Percentiles rank a stretch among this genome's conserved stretches.
Evolutionary conservation across 2,329 filamentous ascomycete species (phyloP).

Genomic region (Berkeleyomyces basicola): DNA sequence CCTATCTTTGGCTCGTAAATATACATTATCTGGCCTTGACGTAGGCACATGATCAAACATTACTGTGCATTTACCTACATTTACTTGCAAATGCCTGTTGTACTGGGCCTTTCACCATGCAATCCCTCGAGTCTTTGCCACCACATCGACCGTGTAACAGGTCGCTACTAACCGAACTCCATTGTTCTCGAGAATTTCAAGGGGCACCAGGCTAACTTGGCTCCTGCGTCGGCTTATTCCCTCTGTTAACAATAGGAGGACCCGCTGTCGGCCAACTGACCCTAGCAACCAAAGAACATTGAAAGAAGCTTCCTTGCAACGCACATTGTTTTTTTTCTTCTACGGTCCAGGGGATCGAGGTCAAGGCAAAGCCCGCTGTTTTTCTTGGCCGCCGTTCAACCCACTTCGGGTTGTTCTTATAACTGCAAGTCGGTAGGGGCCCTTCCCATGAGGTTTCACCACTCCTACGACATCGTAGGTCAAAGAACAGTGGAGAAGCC

Average conservation of each 20-base stretch:
- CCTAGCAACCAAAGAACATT: neutral
- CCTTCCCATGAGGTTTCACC: neutral
- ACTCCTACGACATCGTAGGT: neutral
- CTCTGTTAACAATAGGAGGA: neutral
- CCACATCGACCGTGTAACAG: neutral
- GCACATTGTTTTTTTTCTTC: neutral
- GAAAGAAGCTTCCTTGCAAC: neutral
- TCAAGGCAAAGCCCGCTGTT: neutral
- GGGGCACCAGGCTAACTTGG: neutral
- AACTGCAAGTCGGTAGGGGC: neutral
- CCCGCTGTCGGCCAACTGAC: neutral
- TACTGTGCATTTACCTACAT: too few species aligned
- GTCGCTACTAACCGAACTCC: neutral
- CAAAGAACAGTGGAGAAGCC: neutral
- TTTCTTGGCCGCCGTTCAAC: neutral
- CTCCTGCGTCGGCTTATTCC: neutral
- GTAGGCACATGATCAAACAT: too few species aligned
- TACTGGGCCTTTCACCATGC: too few species aligned
- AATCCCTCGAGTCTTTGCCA: neutral
- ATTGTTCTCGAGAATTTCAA: neutral
- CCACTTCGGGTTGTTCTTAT: neutral
- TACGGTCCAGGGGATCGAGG: neutral
- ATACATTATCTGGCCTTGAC: too few species aligned
- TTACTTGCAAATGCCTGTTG: too few species aligned
- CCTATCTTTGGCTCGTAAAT: too few species aligned